Base-by-base conservation (phyloP, 2,329 filamentous ascomycete genomes). In the Aspergillus sp. region DNA sequence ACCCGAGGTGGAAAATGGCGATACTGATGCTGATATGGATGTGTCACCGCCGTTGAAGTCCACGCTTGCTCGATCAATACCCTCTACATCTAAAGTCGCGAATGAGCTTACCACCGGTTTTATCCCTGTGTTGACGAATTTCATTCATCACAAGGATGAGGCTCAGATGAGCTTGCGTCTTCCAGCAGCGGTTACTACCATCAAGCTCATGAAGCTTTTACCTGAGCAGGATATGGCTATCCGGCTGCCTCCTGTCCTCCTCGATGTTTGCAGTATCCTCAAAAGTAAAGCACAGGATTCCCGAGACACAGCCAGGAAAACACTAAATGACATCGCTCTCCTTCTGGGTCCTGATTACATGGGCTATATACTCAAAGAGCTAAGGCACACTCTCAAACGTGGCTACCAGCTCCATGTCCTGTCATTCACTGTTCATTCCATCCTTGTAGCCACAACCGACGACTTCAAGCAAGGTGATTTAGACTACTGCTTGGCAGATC, bases 331-430 rank as follows among this genome's bases (percentile, higher is more conserved):
- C 59, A 95, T 98, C 64, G 85, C 91, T 9, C 82, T 85, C 11
- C 81, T 96, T 35, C 82, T 97, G 40, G 95, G 95, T 0, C 85
- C 93, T 0, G 81, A 85, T 1, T 96, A 91, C 72, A 89, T 99
- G 66, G 90, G 90, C 2, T 98, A 98, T 72, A 87, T 99, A n/a
- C 79, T 99, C 57, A 96, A 93, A 70, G 93, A 98, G 71, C 80
- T 99, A 23, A 84, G 91, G 50, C 88, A 89, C 57, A 91, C 93
- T 6, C 81, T 99, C 12, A 88, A 87, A 47, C 85, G 88, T 67
- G 95, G 95, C 4, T 96, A 96, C 68, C 95, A 99, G 68, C 83
- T 98, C 40, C 95, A 99, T 72, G 92, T 99, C 9, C 81, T 99
- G 23, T 97, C 93, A 0, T 99, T 90, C 73, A 98, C 95, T 0